A percentile compares a stretch with the other conserved stretches of the same genome.
phyloP scores from a whole-genome alignment of 2,329 filamentous ascomycete species.

The Ophiostoma australiae region DNA sequence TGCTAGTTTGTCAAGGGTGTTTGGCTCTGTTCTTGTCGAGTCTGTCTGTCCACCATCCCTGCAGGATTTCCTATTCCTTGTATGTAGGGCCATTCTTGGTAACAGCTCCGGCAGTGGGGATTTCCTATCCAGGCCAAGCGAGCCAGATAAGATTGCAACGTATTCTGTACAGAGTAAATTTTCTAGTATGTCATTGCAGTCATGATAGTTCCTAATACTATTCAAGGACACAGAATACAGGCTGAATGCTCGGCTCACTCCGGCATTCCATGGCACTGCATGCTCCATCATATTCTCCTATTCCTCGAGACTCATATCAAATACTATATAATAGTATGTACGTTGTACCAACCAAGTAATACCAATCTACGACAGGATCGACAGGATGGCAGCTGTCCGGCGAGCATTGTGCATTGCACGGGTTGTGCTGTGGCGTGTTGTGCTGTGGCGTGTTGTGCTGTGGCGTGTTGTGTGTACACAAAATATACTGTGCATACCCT shows the following conservation, averaged over 20 bases:
- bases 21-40: background rate
- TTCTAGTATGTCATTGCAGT: too few relatives aligned
- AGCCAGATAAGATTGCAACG: constrained; percentile 5
- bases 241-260: background rate
- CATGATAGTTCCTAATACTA: too few relatives aligned
- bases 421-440: background rate
- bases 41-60: background rate
- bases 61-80: background rate
- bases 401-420: background rate
- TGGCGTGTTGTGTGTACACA: background rate
- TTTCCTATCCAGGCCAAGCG: background rate
- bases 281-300: too few relatives aligned
- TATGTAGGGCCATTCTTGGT: constrained; percentile 6
- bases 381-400: background rate
- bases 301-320: background rate
- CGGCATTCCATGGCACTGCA: background rate
- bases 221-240: too few relatives aligned
- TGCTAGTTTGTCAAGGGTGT: background rate
- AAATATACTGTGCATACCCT: too few relatives aligned
- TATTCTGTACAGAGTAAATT: background rate
- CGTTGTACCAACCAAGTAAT: background rate
- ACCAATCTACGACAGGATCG: background rate
- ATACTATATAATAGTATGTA: background rate
- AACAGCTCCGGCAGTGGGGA: constrained; percentile 10
- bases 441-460: too few relatives aligned